Conservation (phyloP, 73 alveolate species). For the Breviolum minutum region DNA sequence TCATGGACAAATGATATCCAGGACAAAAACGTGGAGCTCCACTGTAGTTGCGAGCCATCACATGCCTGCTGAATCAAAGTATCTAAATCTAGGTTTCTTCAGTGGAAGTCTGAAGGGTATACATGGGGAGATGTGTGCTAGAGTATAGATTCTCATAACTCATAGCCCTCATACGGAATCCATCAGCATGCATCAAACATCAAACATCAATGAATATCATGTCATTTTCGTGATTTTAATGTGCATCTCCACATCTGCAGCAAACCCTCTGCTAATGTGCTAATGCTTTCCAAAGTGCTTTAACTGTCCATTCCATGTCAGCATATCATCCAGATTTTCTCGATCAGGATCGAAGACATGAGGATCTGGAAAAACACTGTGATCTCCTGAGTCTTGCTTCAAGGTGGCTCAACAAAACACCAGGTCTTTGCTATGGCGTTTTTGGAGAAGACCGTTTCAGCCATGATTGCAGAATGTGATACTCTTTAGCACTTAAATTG, state of each 20-base stretch:
- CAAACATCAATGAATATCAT: not conserved
- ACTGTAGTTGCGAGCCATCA: constrained; percentile 81
- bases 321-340: constrained; percentile 35
- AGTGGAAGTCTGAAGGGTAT: no score
- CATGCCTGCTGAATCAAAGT: not conserved
- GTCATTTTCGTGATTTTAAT: not conserved
- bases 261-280: not conserved
- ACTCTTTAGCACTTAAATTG: not conserved
- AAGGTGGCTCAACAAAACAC: not conserved
- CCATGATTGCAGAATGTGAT: not conserved
- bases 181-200: no score
- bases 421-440: no score
- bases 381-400: constrained; percentile 24
- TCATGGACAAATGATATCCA: constrained; percentile 72
- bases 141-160: no score
- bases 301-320: constrained; percentile 89
- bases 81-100: not conserved
- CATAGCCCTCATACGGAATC: no score
- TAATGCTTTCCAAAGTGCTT: not conserved
- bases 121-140: no score
- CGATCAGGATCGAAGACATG: constrained; percentile 77
- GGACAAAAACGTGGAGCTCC: constrained; percentile 92
- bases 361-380: constrained; percentile 61
- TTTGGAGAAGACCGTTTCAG: no score
- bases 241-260: no score